These are phyloP conservation scores for Pleodorina starrii DNA, from an alignment of 139 green algal species.

Conservation along the genomic window DNA sequence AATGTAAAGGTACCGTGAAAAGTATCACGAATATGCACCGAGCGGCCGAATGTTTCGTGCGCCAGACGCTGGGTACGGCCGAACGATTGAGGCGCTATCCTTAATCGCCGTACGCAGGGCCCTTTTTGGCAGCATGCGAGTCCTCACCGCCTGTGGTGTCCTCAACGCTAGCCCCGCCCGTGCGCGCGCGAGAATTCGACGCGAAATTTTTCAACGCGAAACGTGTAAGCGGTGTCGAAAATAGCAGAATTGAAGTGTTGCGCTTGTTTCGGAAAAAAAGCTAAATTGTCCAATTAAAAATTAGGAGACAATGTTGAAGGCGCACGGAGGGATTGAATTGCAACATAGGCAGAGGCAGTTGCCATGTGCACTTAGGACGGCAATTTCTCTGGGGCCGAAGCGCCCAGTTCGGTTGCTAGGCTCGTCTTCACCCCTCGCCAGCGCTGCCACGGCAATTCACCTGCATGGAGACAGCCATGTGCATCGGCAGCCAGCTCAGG, in stretches of 20 bases:
- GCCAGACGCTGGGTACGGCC: neutral
- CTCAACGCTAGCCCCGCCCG: no score
- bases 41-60: neutral
- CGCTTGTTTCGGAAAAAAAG: no score
- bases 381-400: neutral
- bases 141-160: no score
- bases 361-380: neutral
- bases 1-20: neutral
- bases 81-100: neutral
- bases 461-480: neutral
- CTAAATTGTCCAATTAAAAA: no score
- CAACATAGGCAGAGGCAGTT: neutral
- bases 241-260: no score
- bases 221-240: no score
- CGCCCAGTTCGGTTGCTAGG: neutral
- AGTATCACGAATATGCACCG: neutral
- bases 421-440: neutral
- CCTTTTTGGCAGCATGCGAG: neutral
- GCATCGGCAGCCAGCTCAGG: neutral
- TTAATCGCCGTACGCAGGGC: slow-evolving; percentile 10
- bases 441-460: neutral
- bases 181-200: no score
- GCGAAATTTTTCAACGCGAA: no score
- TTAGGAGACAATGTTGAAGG: slow-evolving; percentile 9
- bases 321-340: neutral